Evolutionary conservation across 495 filamentous ascomycete genomes (phyloP), one percentile per base, ranked within the genome.

Genomic region (Penicillium lividum): DNA sequence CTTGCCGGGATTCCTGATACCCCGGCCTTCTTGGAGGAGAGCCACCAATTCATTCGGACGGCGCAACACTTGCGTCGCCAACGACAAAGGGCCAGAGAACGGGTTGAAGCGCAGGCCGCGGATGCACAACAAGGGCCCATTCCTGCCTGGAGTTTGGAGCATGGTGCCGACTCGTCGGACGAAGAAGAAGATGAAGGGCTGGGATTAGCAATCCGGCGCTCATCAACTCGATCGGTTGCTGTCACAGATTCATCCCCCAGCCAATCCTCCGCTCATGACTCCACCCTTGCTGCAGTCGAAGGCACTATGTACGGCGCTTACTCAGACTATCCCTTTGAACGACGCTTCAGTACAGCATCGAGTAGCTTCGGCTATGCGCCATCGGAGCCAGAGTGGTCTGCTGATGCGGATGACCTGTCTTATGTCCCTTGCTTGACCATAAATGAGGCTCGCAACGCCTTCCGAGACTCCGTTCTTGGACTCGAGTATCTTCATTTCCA

Each of bases 401-500:
- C 68, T 22, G 80, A 82, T 49, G 74, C 88, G n/a, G 90, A 93
- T 54, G 91, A 97, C 63, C 88, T 89, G 71, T 89, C 85, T 15
- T 94, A 93, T 66, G 92, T 97, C 5, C 94, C 94, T 16, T 91
- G 91, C 68, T 84, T 98, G 68, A 96, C 93, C 9, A 77, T 97
- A 27, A 78, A 81, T n/a, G 83, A 92, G 66, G 88, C 92, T n/a
- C 86, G 92, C 22, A 85, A 84, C 30, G 90, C 90, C 1, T 98
- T 99, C 73, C 81, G 94, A 44, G 94, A 98, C 68, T 96, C 95
- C 0, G 87, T 99, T 1, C 81, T 98, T 27, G 94, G 94, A 27
- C 74, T 99, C 28, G 95, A 98, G 67, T 98, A 97, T 68, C 81
- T 99, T 6, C 94, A 99, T 64, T 98, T 91, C 65, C 90, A 98